Evolutionary conservation across 192 early-diverging fungal genomes (phyloP), one percentile per base, ranked within the genome.

Genomic region (Helicostylum pulchrum): DNA sequence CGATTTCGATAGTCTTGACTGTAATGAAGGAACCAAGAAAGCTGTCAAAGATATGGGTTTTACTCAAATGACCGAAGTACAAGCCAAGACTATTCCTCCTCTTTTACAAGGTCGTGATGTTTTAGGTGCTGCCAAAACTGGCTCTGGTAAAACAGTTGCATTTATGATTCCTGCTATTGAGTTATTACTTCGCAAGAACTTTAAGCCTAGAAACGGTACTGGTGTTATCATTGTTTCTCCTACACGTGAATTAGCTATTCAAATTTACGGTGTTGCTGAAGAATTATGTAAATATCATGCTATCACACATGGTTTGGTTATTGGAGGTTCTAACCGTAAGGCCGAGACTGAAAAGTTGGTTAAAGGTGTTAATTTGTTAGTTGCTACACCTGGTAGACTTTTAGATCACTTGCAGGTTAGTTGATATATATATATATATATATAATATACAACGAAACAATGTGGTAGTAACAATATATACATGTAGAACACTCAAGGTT

Each of bases 211-310:
- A 68, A 99, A 95, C 66, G 94, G 88, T 61, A 97, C 97, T 1
- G 96, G 96, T 49, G 89, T 92, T 17, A 80, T 99, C 51, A 86
- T 99, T 61, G 95, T 99, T 49, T 92, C 97, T 6, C 97, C 97
- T 36, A 99, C 97, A 47, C 91, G 97, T 71, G 97, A 99, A 79
- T 84, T 99, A 62, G 97, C 97, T 20, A 83, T 99, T 62, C 97
- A 99, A 77, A 97, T 98, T 68, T 94, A 96, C 83, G 96, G 97
- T 15, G 97, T 99, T 30, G 95, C 94, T 26, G 95, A 95, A 63
- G 94, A 99, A 32, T 83, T 99, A 57, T 73, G 94, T 65, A 90
- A 92, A 75, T 88, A 91, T 79, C 97, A 99, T 75, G 86, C 90
- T 60, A 95, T 98, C 72, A 99, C 97, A 9, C 98, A 94, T 75